Evolutionary conservation across 2,329 filamentous ascomycete genomes (phyloP).

Genomic region (Fusarium irregulare): DNA sequence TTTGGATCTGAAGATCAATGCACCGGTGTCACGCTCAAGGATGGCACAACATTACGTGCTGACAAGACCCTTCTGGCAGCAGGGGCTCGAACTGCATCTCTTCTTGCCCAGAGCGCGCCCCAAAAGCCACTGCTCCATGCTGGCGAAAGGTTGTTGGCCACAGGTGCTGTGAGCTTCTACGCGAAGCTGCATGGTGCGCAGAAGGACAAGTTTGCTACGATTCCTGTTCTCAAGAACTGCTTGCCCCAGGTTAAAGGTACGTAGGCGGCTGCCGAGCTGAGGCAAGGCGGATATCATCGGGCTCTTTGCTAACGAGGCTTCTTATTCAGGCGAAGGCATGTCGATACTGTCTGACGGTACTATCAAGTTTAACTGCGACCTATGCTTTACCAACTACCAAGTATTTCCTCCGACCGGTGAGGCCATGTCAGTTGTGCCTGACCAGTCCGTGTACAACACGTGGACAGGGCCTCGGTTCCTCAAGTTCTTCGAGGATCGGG

Average conservation of each 20-base stretch:
- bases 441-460: conserved; percentile 55
- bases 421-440: conserved; percentile 63
- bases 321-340: conserved; percentile 55
- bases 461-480: conserved; percentile 55
- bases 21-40: conserved; percentile 60
- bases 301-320: conserved; percentile 8
- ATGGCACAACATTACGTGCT: conserved; percentile 60
- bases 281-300: conserved; percentile 24
- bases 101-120: conserved; percentile 64
- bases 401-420: conserved; percentile 60
- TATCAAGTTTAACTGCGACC: conserved; percentile 71
- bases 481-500: conserved; percentile 58
- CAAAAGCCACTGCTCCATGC: conserved; percentile 63
- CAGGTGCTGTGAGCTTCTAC: conserved; percentile 61
- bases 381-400: conserved; percentile 67
- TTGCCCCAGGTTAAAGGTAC: conserved; percentile 56
- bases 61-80: conserved; percentile 66
- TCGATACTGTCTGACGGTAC: conserved; percentile 59
- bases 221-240: conserved; percentile 66
- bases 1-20: conserved; percentile 61
- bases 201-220: conserved; percentile 58
- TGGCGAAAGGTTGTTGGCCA: conserved; percentile 65
- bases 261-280: conserved; percentile 24
- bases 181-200: conserved; percentile 57
- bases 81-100: conserved; percentile 66